phyloP scores from a whole-genome alignment of 495 filamentous ascomycete species.

The Thermochaetoides thermophila region DNA sequence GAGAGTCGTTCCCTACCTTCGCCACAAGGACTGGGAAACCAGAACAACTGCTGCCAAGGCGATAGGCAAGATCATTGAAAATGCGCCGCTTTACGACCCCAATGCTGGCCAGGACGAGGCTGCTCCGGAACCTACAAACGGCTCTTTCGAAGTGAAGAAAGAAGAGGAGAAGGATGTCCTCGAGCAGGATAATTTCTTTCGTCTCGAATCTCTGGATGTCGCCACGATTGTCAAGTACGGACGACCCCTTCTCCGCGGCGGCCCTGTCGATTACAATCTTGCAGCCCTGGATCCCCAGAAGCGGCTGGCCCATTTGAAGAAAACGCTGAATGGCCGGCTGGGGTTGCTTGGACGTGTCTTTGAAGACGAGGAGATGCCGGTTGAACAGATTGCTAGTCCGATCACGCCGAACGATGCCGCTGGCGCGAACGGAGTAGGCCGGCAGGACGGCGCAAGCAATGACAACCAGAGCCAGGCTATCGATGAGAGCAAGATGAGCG shows the following conservation, averaged over 20 bases:
- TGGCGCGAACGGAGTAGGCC: constrained; percentile 27
- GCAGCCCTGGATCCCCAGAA: constrained; percentile 66
- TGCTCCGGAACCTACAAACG: constrained; percentile 24
- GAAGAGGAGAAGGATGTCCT: constrained; percentile 31
- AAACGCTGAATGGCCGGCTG: constrained; percentile 65
- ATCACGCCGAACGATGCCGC: constrained; percentile 26
- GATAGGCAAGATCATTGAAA: constrained; percentile 79
- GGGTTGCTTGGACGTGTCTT: constrained; percentile 70
- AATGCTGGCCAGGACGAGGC: constrained; percentile 41
- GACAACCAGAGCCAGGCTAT: constrained; percentile 21
- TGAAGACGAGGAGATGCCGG: constrained; percentile 63
- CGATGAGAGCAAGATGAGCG: constrained; percentile 66
- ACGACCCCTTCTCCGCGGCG: constrained; percentile 67
- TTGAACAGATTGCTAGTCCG: constrained; percentile 26
- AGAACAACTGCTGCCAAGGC: constrained; percentile 81
- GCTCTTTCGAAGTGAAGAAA: constrained; percentile 30
- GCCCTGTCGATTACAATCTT: constrained; percentile 66
- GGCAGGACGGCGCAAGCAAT: constrained; percentile 19
- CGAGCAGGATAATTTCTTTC: constrained; percentile 43
- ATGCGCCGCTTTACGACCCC: constrained; percentile 77
- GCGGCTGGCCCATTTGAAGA: constrained; percentile 75
- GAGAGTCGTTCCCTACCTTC: constrained; percentile 83
- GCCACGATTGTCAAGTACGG: constrained; percentile 65
- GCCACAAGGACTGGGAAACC: constrained; percentile 91
- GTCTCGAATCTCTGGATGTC: constrained; percentile 62